These are phyloP conservation scores for Panaeolus papilionaceus DNA, from an alignment of 768 basidiomycete genomes.

Conservation along the genomic window DNA sequence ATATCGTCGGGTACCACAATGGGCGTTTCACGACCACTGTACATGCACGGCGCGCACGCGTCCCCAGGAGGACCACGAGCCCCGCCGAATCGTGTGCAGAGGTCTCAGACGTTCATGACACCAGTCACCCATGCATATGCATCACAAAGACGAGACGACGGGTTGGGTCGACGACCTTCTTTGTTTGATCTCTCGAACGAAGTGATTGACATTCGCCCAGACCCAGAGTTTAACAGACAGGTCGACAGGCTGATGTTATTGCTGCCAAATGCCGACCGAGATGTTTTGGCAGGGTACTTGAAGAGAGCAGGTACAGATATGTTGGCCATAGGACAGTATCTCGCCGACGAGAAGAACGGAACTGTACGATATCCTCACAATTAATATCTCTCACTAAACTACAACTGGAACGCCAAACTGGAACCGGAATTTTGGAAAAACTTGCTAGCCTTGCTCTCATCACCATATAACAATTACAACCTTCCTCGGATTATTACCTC, in stretches of 20 bases:
- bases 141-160: slow-evolving; percentile 36
- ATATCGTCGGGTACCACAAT: slow-evolving; percentile 16
- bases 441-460: background rate
- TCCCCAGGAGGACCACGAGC: slow-evolving; percentile 82
- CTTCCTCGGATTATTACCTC: slow-evolving; percentile 6
- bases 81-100: slow-evolving; percentile 62
- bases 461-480: background rate
- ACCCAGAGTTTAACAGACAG: slow-evolving; percentile 66
- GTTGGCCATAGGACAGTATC: slow-evolving; percentile 84
- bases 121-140: slow-evolving; percentile 37
- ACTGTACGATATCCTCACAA: slow-evolving; percentile 45
- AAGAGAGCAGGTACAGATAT: slow-evolving; percentile 80
- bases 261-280: slow-evolving; percentile 74
- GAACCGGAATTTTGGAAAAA: slow-evolving; percentile 5
- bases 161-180: slow-evolving; percentile 45
- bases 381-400: slow-evolving; percentile 27
- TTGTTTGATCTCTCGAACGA: slow-evolving; percentile 39
- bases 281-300: slow-evolving; percentile 73
- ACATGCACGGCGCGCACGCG: slow-evolving; percentile 49
- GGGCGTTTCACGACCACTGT: slow-evolving; percentile 37
- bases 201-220: slow-evolving; percentile 43
- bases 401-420: background rate
- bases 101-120: slow-evolving; percentile 71
- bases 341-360: slow-evolving; percentile 85
- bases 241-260: slow-evolving; percentile 75